Evolutionary conservation across 148 eudicot genomes (phyloP), one percentile per base, ranked within the genome.

Genomic region (Vaccinium myrtillus): DNA sequence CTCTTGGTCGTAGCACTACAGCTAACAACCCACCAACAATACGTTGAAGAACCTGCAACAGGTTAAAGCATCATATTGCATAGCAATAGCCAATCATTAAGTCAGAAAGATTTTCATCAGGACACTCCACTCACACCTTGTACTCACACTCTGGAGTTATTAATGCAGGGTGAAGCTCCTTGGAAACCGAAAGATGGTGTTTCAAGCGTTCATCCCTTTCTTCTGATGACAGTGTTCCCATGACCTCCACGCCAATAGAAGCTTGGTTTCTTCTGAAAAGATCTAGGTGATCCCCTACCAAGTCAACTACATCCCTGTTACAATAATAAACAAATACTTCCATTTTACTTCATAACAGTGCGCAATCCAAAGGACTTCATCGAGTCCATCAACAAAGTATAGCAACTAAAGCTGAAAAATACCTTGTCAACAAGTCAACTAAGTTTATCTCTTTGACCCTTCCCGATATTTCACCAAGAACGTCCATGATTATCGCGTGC

Each of bases 151-250:
- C 98, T 56, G 98, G 83, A 85, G 98, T 95, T 79, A 94, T 75
- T 90, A 97, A 88, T 88, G 98, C 99, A 51, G 98, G 99, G 83
- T 97, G 99, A 81, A 97, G 98, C 90, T 93, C 93, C 86, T 93
- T 90, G 48, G 99, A 97, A 87, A 87, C 89, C 90, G 91, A 83
- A 78, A 94, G 98, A 90, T 97, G 94, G 87, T 94, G 98, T 83
- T 95, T 97, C 90, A 97, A 87, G 73, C 96, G 93, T 84, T 95
- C 98, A 90, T 95, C 99, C 89, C 99, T 91, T 91, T 97, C 99
- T 89, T 95, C 99, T 63, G 96, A 93, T 46, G 99, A 95, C 85
- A 97, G 87, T 67, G 96, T 97, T 73, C 90, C 92, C 98, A 95
- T 97, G 86, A 97, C 98, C 88, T 97, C 99, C 77, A 90, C 92